These are phyloP conservation scores for Tricholomella constricta DNA, from an alignment of 768 basidiomycete genomes.

Conservation along the genomic window DNA sequence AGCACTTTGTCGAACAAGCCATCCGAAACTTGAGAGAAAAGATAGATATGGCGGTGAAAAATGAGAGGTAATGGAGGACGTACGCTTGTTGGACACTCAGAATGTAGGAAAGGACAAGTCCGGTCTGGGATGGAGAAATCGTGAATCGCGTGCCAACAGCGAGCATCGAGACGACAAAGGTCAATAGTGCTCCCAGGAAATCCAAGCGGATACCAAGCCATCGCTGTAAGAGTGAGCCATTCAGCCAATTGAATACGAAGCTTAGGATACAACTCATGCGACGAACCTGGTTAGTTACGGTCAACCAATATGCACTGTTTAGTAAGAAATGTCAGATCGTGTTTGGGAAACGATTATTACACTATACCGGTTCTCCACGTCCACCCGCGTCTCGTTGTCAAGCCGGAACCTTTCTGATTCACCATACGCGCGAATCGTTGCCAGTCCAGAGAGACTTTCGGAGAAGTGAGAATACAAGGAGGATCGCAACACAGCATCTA, in stretches of 20 bases:
- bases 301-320: slow-evolving; percentile 80
- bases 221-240: slow-evolving; percentile 42
- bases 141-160: slow-evolving; percentile 71
- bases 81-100: slow-evolving; percentile 73
- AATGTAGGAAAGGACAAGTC: slow-evolving; percentile 78
- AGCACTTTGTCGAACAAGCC: slow-evolving; percentile 74
- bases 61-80: slow-evolving; percentile 10
- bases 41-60: slow-evolving; percentile 3
- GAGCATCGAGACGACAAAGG: slow-evolving; percentile 79
- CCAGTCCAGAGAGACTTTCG: slow-evolving; percentile 83
- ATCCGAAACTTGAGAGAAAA: slow-evolving; percentile 54
- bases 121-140: slow-evolving; percentile 79
- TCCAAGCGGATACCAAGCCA: slow-evolving; percentile 94
- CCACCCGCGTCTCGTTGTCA: slow-evolving; percentile 76
- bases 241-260: slow-evolving; percentile 15
- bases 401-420: slow-evolving; percentile 72
- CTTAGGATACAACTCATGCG: neutral
- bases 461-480: slow-evolving; percentile 92
- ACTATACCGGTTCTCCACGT: slow-evolving; percentile 77
- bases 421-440: slow-evolving; percentile 88
- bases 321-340: neutral
- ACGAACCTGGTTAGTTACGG: slow-evolving; percentile 74
- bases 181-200: slow-evolving; percentile 70
- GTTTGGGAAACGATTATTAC: neutral
- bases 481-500: slow-evolving; percentile 83